Evolutionary conservation across 257 asterid species (phyloP).

Genomic region (Scutellaria minor): DNA sequence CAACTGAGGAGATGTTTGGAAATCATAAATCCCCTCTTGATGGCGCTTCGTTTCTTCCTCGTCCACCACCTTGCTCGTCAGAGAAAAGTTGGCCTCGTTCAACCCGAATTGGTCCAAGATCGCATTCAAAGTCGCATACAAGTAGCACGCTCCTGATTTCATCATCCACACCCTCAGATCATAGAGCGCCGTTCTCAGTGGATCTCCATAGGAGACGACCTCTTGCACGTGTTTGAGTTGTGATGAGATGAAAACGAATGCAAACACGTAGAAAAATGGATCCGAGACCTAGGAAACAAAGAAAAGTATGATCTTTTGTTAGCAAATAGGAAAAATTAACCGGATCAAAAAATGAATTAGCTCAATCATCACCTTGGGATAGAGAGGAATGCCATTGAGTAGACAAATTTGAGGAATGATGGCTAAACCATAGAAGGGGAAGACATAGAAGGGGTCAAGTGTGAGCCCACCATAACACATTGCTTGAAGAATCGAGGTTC

Average conservation of each 20-base stretch:
- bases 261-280: conserved; percentile 51
- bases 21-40: conserved; percentile 55
- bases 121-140: conserved; percentile 58
- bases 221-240: conserved; percentile 59
- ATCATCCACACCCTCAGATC: conserved; percentile 73
- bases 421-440: conserved; percentile 43
- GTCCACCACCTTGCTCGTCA: conserved; percentile 62
- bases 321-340: too few species aligned
- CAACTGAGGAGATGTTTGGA: conserved; percentile 49
- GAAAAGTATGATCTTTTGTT: background rate
- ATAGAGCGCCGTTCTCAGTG: conserved; percentile 53
- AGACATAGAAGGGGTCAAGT: conserved; percentile 31
- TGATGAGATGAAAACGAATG: conserved; percentile 49
- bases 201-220: conserved; percentile 52
- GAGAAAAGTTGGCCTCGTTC: conserved; percentile 57
- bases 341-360: too few species aligned
- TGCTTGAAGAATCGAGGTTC: conserved; percentile 43
- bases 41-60: conserved; percentile 47
- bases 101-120: conserved; percentile 47
- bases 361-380: conserved; percentile 42
- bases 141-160: conserved; percentile 54
- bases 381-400: conserved; percentile 41
- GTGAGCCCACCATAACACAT: conserved; percentile 39
- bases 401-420: conserved; percentile 48
- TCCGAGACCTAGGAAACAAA: conserved; percentile 52